Base-by-base conservation (phyloP, 2,329 filamentous ascomycete genomes). In the Pseudogymnoascus sp. region DNA sequence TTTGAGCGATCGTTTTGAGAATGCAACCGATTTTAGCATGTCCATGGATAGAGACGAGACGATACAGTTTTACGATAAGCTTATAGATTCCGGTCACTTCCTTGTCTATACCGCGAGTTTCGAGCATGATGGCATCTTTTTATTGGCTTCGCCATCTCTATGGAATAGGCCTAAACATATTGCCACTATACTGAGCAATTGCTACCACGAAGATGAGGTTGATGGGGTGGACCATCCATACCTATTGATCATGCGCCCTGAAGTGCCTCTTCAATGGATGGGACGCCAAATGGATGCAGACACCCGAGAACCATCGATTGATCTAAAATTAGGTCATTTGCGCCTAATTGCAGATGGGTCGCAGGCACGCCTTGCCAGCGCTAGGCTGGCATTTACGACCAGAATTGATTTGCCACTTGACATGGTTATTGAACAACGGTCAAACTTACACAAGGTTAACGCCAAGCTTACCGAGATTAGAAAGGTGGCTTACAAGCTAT, bases 21-120 rank as follows among this genome's bases (percentile, higher is more conserved):
- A 99, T 73, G 90, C 91, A 4, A 96, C 92, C 8, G 95, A 99
- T 75, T 96, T 95, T 76, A 96, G 90, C 75, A 89, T 98, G 72
- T 87, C 89, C 37, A 83, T 92, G 63, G 79, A 84, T 51, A 73
- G 78, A 4, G 81, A 84, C 7, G 86, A 90, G 34, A 83, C 85
- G 66, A 81, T 96, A 66, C 86, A 88, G 65, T 83, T 99, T 28
- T 90, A 93, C 68, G 90, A 96, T 69, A 85, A 90, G 23, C 82
- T 99, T 7, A 85, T 91, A 11, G 81, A 89, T 45, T 89, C 90
- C 0, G 91, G 90, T 2, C 95, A 99, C 74, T 96, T 98, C 71
- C 83, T 96, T 31, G 87, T 99, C 14, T 88, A 91, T 66, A 89
- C 86, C 21, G 83, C 83, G 19, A 82, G 83, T 21, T 81, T 87